These are phyloP conservation scores for Fusarium staphyleae DNA, from an alignment of 2,329 filamentous ascomycete species.

Conservation along the genomic window DNA sequence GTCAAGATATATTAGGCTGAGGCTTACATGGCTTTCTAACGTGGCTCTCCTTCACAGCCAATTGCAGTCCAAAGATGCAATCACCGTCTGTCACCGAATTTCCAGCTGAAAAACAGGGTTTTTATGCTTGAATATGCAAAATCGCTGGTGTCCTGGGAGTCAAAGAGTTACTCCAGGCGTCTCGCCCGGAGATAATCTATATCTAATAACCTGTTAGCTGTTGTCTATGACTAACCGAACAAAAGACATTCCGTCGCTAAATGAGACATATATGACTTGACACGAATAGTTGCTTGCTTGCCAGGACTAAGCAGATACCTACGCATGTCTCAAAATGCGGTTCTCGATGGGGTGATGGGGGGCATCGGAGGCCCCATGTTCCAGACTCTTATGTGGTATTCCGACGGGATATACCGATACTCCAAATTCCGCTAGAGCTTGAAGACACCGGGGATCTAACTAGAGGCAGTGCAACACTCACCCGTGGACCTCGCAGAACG, in stretches of 20 bases:
- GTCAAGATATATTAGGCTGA: conserved; percentile 26
- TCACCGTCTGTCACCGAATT: conserved; percentile 8
- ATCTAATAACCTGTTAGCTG: too few species aligned
- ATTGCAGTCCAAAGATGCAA: conserved; percentile 8
- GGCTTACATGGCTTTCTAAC: conserved; percentile 37
- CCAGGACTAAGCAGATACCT: neutral
- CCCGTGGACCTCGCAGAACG: neutral
- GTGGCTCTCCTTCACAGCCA: conserved; percentile 23
- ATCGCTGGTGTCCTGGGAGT: too few species aligned
- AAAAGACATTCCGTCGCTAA: too few species aligned
- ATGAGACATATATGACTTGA: too few species aligned
- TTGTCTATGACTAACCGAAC: too few species aligned
- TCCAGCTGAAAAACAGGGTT: conserved; percentile 18
- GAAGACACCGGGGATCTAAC: neutral
- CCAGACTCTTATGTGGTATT: conserved; percentile 10
- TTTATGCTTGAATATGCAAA: neutral
- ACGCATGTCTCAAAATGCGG: neutral
- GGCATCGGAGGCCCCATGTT: conserved; percentile 10
- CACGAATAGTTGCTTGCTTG: neutral
- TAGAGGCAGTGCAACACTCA: neutral
- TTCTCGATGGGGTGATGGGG: neutral
- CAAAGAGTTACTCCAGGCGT: too few species aligned
- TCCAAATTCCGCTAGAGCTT: conserved; percentile 17
- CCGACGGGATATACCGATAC: conserved; percentile 23
- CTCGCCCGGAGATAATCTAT: too few species aligned